A percentile compares a stretch with the other conserved stretches of the same genome.
phyloP scores from a whole-genome alignment of 768 basidiomycete species.

The Mycena galopus region DNA sequence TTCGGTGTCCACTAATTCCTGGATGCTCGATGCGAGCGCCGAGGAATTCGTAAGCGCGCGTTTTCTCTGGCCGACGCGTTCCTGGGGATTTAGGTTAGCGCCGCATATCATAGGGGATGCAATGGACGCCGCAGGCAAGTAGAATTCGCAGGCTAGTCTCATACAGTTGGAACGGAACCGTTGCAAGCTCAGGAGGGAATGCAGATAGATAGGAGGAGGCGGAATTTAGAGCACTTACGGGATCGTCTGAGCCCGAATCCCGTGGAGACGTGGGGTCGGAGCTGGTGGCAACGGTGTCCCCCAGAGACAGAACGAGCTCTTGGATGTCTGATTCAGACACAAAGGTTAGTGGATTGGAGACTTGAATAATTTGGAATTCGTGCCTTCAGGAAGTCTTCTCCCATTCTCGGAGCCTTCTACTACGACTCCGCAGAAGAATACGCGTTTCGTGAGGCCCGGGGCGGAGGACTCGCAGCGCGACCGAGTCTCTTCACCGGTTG shows the following conservation, averaged over 20 bases:
- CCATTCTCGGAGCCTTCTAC: slow-evolving; percentile 87
- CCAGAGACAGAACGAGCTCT: slow-evolving; percentile 82
- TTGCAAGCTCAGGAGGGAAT: slow-evolving; percentile 10
- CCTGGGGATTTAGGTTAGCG: slow-evolving; percentile 43
- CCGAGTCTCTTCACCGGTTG: slow-evolving; percentile 73
- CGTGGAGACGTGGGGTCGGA: slow-evolving; percentile 58
- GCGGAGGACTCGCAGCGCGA: slow-evolving; percentile 57
- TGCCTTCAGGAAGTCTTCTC: slow-evolving; percentile 76
- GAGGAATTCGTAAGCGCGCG: slow-evolving; percentile 75
- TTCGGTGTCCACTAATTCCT: slow-evolving; percentile 92
- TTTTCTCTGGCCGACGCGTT: slow-evolving; percentile 60
- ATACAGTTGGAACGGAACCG: not conserved
- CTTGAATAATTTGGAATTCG: slow-evolving; percentile 34
- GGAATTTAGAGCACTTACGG: slow-evolving; percentile 54
- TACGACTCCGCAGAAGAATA: slow-evolving; percentile 91
- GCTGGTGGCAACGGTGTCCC: slow-evolving; percentile 70
- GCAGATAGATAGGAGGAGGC: slow-evolving; percentile 12
- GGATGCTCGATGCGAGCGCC: slow-evolving; percentile 79
- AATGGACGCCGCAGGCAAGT: slow-evolving; percentile 9
- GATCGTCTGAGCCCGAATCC: slow-evolving; percentile 51
- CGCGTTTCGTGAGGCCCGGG: slow-evolving; percentile 74
- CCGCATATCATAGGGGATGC: not conserved
- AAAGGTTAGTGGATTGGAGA: slow-evolving; percentile 28
- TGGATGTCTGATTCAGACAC: slow-evolving; percentile 70
- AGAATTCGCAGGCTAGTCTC: not conserved